Base-by-base conservation (phyloP, 371 early-diverging fungal species). In the Mortierella sp. region DNA sequence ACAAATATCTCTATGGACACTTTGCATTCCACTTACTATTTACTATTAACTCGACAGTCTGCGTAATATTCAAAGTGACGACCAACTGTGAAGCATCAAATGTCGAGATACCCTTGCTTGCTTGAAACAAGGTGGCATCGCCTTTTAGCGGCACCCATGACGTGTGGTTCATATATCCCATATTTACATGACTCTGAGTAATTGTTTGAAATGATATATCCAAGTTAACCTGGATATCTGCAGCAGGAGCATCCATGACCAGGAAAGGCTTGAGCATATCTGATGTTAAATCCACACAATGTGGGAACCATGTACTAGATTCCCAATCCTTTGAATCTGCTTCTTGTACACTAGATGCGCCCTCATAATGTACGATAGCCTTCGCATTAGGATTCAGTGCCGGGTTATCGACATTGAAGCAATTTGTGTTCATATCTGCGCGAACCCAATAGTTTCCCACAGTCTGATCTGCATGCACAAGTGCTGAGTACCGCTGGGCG, bases 401-500 rank as follows among this genome's bases (percentile, higher is more conserved):
- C 0, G 61, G 70, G 29, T 71, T 77, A 10, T 58, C 61, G 0
- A 10, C n/a, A 32, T 61, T 57, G 55, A 70, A 68, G 59, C 85
- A 83, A 29, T 62, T 64, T 49, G 66, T 64, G 40, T 77, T 67
- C 53, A 83, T 75, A 12, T 53, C 60, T 22, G 82, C 86, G 6
- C 83, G 62, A 35, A 84, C 75, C 68, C 73, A 82, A 56, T 82
- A 85, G 57, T 78, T 85, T 9, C 42, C 68, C 23, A 83, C 64
- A 0, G 72, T 29, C 34, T 84, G 82, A 47, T 84, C 72, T 12
- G 85, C 82, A 13, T 71, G 40, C 40, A 86, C 72, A 12, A 86
- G 61, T 12, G 82, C 82, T 1, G 86, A 86, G 35, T 86, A 86
- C 0, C 86, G 72, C 56, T 86, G 84, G 6, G 76, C 85, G 2